phyloP scores from a whole-genome alignment of 140 eudicot genomes.

The Stevia rebaudiana region DNA sequence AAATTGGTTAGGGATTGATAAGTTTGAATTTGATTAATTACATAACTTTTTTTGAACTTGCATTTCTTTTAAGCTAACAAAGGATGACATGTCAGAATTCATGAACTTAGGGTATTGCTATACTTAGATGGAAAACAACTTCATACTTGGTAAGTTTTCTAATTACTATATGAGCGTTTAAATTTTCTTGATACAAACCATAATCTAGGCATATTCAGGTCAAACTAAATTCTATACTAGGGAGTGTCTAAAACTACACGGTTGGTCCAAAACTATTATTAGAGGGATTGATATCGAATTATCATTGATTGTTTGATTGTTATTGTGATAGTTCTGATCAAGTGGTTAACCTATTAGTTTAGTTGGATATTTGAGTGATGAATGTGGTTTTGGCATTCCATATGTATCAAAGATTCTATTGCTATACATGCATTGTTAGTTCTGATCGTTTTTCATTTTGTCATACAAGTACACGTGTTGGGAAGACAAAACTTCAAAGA shows the following conservation, averaged over 20 bases:
- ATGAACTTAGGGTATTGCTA: slow-evolving; percentile 34
- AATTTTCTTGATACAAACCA: no score
- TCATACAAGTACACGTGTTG: no score
- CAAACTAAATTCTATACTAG: no score
- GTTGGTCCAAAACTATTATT: background rate
- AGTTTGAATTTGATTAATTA: no score
- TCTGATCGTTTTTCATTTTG: no score
- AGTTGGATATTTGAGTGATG: slow-evolving; percentile 17
- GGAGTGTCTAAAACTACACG: background rate
- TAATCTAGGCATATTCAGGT: no score
- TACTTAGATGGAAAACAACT: slow-evolving; percentile 14
- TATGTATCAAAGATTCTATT: slow-evolving; percentile 17
- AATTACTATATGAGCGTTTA: slow-evolving; percentile 7
- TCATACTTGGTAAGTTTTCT: slow-evolving; percentile 19
- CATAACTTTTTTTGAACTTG: no score
- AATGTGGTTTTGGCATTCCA: slow-evolving; percentile 16
- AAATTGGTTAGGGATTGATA: no score
- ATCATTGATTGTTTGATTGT: background rate
- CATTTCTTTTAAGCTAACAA: no score
- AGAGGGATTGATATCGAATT: no score
- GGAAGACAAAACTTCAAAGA: no score
- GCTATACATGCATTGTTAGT: slow-evolving; percentile 14
- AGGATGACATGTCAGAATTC: slow-evolving; percentile 35
- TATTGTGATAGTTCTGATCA: background rate
- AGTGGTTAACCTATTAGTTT: slow-evolving; percentile 13